A percentile compares a stretch with the other conserved stretches of the same genome.
Conservation (phyloP, 768 basidiomycete genomes). For the Cystoderma amianthinum region DNA sequence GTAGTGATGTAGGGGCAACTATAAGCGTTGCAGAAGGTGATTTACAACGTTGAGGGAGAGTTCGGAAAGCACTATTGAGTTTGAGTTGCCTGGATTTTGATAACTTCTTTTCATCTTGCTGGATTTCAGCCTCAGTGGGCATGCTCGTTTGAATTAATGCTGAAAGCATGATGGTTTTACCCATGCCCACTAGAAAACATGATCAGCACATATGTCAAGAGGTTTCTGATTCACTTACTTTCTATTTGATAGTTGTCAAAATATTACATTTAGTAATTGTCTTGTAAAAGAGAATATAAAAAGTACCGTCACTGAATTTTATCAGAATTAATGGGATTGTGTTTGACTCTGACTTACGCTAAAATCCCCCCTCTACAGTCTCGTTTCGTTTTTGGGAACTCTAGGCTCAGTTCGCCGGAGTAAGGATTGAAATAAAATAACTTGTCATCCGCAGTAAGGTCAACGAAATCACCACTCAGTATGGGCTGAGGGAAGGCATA, state of each 20-base stretch:
- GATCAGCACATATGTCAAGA: slow-evolving; percentile 4
- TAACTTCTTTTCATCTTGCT: slow-evolving; percentile 16
- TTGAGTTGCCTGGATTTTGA: slow-evolving; percentile 50
- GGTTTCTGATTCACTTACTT: slow-evolving; percentile 37
- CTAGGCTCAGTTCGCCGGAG: slow-evolving; percentile 81
- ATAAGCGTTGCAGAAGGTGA: slow-evolving; percentile 70
- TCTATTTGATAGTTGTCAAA: slow-evolving; percentile 23
- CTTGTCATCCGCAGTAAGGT: slow-evolving; percentile 74
- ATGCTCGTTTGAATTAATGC: slow-evolving; percentile 81
- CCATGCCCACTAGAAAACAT: slow-evolving; percentile 74
- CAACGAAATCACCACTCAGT: slow-evolving; percentile 53
- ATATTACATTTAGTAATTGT: not conserved
- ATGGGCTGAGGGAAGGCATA: slow-evolving; percentile 66
- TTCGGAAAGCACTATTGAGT: slow-evolving; percentile 57
- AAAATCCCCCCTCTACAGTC: slow-evolving; percentile 84
- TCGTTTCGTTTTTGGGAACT: slow-evolving; percentile 76
- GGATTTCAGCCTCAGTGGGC: slow-evolving; percentile 31
- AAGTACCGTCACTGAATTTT: not conserved
- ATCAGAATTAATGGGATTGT: slow-evolving; percentile 27
- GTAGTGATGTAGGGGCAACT: slow-evolving; percentile 85
- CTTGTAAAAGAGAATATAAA: slow-evolving; percentile 3
- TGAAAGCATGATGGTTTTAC: slow-evolving; percentile 91
- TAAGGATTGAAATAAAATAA: slow-evolving; percentile 88
- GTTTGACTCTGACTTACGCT: slow-evolving; percentile 46
- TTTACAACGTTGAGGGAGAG: slow-evolving; percentile 23